These are phyloP conservation scores for Geranium incanum DNA, from an alignment of 441 rosid species.

Conservation along the genomic window DNA sequence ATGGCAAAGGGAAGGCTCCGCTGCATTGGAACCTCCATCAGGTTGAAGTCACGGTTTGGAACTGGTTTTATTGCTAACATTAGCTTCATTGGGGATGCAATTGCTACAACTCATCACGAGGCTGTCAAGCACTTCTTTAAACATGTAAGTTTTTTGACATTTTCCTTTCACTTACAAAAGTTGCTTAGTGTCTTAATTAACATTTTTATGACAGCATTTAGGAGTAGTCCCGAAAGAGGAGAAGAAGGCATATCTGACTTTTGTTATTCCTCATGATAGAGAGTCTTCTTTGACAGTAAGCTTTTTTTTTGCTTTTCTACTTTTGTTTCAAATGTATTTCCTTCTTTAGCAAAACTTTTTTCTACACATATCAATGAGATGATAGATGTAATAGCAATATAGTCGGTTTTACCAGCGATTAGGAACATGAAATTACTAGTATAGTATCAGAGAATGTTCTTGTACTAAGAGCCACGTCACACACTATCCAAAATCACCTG, in stretches of 20 bases:
- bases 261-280: slow-evolving; percentile 68
- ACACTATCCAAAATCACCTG: too few species aligned
- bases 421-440: too few species aligned
- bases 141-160: slow-evolving; percentile 32
- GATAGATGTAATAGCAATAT: too few species aligned
- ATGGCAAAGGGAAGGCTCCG: slow-evolving; percentile 92
- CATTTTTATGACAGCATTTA: slow-evolving; percentile 39
- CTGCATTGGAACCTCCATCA: slow-evolving; percentile 78
- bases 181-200: slow-evolving; percentile 19
- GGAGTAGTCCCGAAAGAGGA: slow-evolving; percentile 60
- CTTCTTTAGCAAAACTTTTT: neutral
- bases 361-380: too few species aligned
- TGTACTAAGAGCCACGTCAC: too few species aligned
- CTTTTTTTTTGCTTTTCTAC: slow-evolving; percentile 10
- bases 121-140: slow-evolving; percentile 63
- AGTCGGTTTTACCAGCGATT: too few species aligned
- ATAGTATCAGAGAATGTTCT: too few species aligned
- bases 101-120: slow-evolving; percentile 27
- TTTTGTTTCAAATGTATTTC: neutral
- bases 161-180: slow-evolving; percentile 7
- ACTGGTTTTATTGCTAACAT: slow-evolving; percentile 71
- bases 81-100: slow-evolving; percentile 43
- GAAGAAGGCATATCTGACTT: slow-evolving; percentile 62
- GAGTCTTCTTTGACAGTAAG: slow-evolving; percentile 58
- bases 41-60: slow-evolving; percentile 76